Evolutionary conservation across 2,329 filamentous ascomycete species (phyloP).

Genomic region (Paraphoma chrysanthemicola): DNA sequence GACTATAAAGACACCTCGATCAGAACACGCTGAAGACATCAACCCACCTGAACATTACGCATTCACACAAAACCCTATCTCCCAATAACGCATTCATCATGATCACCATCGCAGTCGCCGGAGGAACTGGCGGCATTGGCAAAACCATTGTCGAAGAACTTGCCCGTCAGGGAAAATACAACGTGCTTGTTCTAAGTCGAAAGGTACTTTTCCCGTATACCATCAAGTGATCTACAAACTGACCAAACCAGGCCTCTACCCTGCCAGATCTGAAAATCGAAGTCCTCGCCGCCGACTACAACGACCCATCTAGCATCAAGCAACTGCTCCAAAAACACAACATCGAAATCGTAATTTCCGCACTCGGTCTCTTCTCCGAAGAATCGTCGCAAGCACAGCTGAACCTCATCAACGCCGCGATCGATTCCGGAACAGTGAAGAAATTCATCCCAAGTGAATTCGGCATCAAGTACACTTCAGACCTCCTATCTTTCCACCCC

Average conservation of each 20-base stretch:
- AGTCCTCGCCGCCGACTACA: conserved; percentile 20
- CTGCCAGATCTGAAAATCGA: background rate
- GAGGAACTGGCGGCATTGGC: conserved; percentile 30
- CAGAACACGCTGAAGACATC: background rate
- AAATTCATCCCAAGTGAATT: conserved; percentile 25
- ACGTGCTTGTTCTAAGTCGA: conserved; percentile 21
- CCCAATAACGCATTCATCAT: background rate
- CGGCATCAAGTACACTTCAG: conserved; percentile 11
- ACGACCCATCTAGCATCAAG: conserved; percentile 5
- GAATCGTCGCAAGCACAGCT: conserved; percentile 14
- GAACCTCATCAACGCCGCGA: conserved; percentile 24
- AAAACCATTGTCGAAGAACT: conserved; percentile 24
- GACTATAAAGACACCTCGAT: background rate
- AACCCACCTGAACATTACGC: background rate
- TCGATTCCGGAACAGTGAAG: conserved; percentile 12
- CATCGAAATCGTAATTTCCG: conserved; percentile 19
- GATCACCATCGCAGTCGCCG: conserved; percentile 26
- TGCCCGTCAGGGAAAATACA: conserved; percentile 14
- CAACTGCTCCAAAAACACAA: conserved; percentile 11
- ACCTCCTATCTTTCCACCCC: conserved; percentile 10
- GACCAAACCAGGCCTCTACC: background rate
- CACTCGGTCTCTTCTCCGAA: conserved; percentile 13
- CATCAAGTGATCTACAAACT: background rate
- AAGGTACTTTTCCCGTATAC: background rate
- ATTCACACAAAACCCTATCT: background rate